Percentiles rank a stretch among this genome's conserved stretches.
These are phyloP conservation scores for Collybiopsis confluens DNA, from an alignment of 768 basidiomycete species.

Conservation along the genomic window DNA sequence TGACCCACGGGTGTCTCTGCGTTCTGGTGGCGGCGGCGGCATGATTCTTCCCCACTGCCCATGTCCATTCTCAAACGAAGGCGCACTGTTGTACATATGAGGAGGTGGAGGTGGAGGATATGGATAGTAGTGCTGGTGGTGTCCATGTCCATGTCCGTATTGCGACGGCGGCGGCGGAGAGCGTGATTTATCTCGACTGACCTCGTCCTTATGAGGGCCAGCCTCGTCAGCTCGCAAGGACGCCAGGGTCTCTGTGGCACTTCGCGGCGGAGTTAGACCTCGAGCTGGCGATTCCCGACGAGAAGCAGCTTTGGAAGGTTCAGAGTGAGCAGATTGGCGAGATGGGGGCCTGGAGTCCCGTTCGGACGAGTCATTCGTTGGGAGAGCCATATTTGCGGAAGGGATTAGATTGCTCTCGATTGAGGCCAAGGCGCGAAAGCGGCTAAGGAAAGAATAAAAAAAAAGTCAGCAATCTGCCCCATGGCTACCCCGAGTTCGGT, in stretches of 20 bases:
- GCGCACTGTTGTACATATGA: neutral
- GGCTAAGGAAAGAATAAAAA: too few relatives aligned
- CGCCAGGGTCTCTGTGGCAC: neutral
- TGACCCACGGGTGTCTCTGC: neutral
- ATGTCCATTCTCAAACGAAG: neutral
- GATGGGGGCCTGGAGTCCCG: slow-evolving; percentile 1
- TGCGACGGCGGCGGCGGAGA: neutral
- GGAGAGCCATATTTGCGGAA: neutral
- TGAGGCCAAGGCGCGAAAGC: too few relatives aligned
- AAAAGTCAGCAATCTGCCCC: too few relatives aligned
- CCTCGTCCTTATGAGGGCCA: neutral
- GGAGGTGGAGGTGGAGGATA: slow-evolving; percentile 1
- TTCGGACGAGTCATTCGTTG: neutral
- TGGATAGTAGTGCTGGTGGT: slow-evolving; percentile 3
- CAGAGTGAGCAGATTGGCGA: neutral
- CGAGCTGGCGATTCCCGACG: neutral
- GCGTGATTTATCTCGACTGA: neutral
- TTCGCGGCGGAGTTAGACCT: neutral
- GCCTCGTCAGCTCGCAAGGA: neutral
- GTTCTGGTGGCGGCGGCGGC: slow-evolving; percentile 1
- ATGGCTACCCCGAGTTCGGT: too few relatives aligned
- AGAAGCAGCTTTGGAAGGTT: neutral
- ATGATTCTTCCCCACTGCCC: neutral
- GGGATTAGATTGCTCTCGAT: too few relatives aligned
- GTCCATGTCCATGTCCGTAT: neutral